Percentiles rank a stretch among this genome's conserved stretches.
These are phyloP conservation scores for Claviceps paspali DNA, from an alignment of 2,329 filamentous ascomycete genomes.

Conservation along the genomic window DNA sequence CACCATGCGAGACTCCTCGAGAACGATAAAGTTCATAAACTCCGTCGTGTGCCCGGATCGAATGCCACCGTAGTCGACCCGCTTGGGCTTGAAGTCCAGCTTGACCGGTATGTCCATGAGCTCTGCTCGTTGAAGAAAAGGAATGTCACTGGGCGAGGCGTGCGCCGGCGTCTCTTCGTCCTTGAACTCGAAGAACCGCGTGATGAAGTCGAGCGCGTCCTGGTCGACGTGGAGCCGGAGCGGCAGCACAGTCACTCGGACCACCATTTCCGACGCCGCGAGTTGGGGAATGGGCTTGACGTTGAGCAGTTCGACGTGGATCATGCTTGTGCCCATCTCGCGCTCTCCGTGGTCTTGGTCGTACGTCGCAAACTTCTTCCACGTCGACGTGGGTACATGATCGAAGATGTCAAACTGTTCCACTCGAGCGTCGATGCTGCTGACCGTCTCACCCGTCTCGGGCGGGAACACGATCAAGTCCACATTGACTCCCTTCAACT, in stretches of 20 bases:
- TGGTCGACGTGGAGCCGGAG: conserved; percentile 90
- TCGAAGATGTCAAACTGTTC: conserved; percentile 82
- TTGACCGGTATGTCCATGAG: conserved; percentile 70
- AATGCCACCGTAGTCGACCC: conserved; percentile 88
- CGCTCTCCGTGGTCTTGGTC: conserved; percentile 75
- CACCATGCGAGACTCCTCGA: conserved; percentile 77
- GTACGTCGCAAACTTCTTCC: conserved; percentile 96
- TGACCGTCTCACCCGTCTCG: conserved; percentile 65
- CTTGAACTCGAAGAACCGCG: conserved; percentile 95
- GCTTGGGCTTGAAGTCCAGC: conserved; percentile 91
- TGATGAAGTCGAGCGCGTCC: conserved; percentile 93
- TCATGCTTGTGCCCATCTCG: conserved; percentile 76
- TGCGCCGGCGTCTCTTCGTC: conserved; percentile 49
- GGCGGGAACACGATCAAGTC: conserved; percentile 73
- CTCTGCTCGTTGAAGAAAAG: conserved; percentile 83
- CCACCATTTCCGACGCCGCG: conserved; percentile 76
- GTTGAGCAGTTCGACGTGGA: conserved; percentile 75
- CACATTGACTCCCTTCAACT: conserved; percentile 68
- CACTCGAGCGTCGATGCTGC: conserved; percentile 71
- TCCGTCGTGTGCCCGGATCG: conserved; percentile 89
- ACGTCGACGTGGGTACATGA: conserved; percentile 86
- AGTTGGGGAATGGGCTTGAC: conserved; percentile 75
- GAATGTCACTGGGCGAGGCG: conserved; percentile 51
- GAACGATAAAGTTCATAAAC: conserved; percentile 95
- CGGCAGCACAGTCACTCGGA: conserved; percentile 66